Base-by-base conservation (phyloP, 345 rosid genomes). In the Geranium rotundifolium region DNA sequence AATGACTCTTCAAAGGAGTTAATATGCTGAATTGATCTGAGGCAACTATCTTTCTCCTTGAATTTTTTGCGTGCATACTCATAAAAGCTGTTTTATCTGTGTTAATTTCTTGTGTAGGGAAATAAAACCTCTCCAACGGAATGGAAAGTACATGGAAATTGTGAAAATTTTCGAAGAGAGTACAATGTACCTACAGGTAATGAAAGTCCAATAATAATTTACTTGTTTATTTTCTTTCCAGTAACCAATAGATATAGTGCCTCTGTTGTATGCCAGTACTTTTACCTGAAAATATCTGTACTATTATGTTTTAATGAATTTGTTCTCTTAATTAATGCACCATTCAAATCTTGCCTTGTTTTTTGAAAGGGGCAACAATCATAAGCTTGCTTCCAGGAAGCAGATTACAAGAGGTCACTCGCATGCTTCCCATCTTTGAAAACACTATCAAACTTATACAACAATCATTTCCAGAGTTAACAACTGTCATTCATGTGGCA, bases 301-400 rank as follows among this genome's bases (percentile, higher is more conserved):
- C 12, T 46, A 46, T 46, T 46, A 46, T 14, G 10, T 46, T 12
- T 2, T 46, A 8, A 34, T 8, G 41, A 34, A 34, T 34, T 4
- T 34, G 27, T 23, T 23, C 27, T 34, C 10, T 34, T 34, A 34
- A 34, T 34, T 34, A 34, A 23, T 23, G 27, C 52, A 10, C 15
- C 52, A 46, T 46, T 46, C 10, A 46, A 46, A 12, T 64, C 34
- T 67, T 49, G 37, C 54, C 49, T 17, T 66, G 49, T 58, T 52
- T 69, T 67, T 67, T 65, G 41, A 49, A 69, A 87, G 96, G 85
- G 74, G 87, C 93, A 50, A 84, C 78, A 0, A 71, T 83, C 66
- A 70, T 92, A 61, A 75, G 84, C 56, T 74, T 92, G 79, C 87
- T 89, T 55, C 98, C 98, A 4, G 96, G 98, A 73, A 92, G 98